These are phyloP conservation scores for Trametes coccinea DNA, from an alignment of 768 basidiomycete species.

Conservation along the genomic window DNA sequence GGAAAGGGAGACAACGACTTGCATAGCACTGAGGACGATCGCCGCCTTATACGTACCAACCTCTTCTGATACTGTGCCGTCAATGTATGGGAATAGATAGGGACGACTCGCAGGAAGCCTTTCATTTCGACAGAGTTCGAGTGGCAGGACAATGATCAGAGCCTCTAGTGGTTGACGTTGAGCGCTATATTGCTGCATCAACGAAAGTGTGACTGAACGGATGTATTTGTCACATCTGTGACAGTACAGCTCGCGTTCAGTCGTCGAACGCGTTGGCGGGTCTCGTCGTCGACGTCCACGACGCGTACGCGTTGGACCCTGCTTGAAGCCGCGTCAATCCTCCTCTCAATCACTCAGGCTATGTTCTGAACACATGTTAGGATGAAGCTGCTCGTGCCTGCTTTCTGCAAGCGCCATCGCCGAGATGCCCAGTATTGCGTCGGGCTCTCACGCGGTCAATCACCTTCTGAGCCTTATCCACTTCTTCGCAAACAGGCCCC, in stretches of 20 bases:
- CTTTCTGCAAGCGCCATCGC: not conserved
- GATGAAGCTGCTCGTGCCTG: too few species aligned
- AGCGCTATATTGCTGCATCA: too few species aligned
- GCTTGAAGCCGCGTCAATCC: too few species aligned
- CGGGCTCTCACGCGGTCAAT: constrained; percentile 11
- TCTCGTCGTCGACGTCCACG: too few species aligned
- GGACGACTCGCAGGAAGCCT: not conserved
- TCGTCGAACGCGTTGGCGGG: too few species aligned
- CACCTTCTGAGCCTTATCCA: not conserved
- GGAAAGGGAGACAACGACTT: not conserved
- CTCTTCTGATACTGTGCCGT: not conserved
- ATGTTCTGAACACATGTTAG: too few species aligned
- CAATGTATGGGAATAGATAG: not conserved
- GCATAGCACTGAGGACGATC: not conserved
- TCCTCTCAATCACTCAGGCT: too few species aligned
- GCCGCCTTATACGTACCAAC: not conserved
- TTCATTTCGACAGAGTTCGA: not conserved
- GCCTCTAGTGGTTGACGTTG: not conserved
- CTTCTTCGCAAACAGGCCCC: not conserved
- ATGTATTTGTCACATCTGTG: too few species aligned
- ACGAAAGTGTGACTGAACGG: too few species aligned
- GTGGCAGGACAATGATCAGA: not conserved
- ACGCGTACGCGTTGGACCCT: too few species aligned
- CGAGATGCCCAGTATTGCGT: not conserved
- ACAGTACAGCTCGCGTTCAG: too few species aligned